Evolutionary conservation across 805 yeast genomes (phyloP).

Genomic region (Saccharomycopsis malanga): DNA sequence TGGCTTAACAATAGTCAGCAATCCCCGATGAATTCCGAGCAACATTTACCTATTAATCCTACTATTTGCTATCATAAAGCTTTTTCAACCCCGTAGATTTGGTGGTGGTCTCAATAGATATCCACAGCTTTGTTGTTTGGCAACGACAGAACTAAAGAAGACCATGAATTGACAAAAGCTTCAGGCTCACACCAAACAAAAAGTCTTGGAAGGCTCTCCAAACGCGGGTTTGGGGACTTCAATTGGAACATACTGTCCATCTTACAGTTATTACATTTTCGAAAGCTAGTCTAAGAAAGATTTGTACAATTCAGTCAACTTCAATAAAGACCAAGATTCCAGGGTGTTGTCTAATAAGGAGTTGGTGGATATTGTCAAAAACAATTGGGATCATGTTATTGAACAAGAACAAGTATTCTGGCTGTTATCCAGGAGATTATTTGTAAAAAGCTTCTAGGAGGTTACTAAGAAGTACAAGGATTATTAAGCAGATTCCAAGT

Average conservation of each 20-base stretch:
- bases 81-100: constrained; percentile 26
- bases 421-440: constrained; percentile 44
- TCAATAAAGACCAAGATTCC: constrained; percentile 16
- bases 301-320: constrained; percentile 30
- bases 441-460: constrained; percentile 44
- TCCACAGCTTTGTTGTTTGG: too few species aligned
- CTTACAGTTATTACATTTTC: constrained; percentile 38
- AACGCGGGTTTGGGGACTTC: constrained; percentile 1
- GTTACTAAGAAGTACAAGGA: too few species aligned
- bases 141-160: constrained; percentile 27
- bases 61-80: constrained; percentile 24
- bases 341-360: constrained; percentile 26
- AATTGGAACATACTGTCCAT: not conserved
- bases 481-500: too few species aligned
- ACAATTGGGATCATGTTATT: constrained; percentile 37
- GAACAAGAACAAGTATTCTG: constrained; percentile 34
- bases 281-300: constrained; percentile 37
- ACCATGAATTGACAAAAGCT: constrained; percentile 27
- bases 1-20: too few species aligned
- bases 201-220: constrained; percentile 1
- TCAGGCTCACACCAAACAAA: constrained; percentile 17
- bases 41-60: constrained; percentile 29
- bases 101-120: too few species aligned
- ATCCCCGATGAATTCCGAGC: constrained; percentile 29
- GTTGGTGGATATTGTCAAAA: constrained; percentile 31